phyloP scores from a whole-genome alignment of 306 rosid species.

The Citrullus amarus region DNA sequence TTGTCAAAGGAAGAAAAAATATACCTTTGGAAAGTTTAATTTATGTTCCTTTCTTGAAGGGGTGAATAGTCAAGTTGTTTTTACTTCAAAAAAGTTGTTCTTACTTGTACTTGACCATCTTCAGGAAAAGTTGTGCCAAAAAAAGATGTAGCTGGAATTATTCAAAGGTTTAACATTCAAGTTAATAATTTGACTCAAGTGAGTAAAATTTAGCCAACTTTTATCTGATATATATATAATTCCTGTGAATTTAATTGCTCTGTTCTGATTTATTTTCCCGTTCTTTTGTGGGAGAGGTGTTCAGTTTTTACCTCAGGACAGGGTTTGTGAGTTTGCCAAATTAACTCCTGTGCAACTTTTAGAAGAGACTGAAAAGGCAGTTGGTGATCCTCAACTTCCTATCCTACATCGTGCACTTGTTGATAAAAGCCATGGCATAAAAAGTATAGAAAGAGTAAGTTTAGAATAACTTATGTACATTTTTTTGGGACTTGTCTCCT shows the following conservation, averaged over 20 bases:
- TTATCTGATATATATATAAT: neutral
- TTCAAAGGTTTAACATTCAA: conserved; percentile 81
- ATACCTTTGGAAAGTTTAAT: neutral
- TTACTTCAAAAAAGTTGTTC: neutral
- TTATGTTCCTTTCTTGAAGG: neutral
- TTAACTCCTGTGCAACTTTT: conserved; percentile 81
- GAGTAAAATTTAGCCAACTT: conserved; percentile 23
- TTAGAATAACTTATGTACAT: neutral
- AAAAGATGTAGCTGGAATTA: conserved; percentile 56
- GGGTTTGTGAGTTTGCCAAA: conserved; percentile 96
- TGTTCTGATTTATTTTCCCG: conserved; percentile 5
- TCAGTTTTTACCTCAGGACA: conserved; percentile 90
- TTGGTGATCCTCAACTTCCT: conserved; percentile 82
- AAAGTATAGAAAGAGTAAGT: conserved; percentile 61
- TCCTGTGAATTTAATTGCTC: neutral
- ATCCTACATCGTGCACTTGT: conserved; percentile 58
- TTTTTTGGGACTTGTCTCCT: neutral
- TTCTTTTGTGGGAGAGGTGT: neutral
- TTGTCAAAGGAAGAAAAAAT: neutral
- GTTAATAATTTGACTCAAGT: conserved; percentile 94
- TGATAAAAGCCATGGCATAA: conserved; percentile 61
- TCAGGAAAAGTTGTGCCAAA: conserved; percentile 70
- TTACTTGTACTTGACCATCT: conserved; percentile 13
- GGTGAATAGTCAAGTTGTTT: neutral
- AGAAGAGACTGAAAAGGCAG: conserved; percentile 93